A percentile compares a stretch with the other conserved stretches of the same genome.
These are phyloP conservation scores for Endocalyx cinctus DNA, from an alignment of 2,329 filamentous ascomycete species.

Conservation along the genomic window DNA sequence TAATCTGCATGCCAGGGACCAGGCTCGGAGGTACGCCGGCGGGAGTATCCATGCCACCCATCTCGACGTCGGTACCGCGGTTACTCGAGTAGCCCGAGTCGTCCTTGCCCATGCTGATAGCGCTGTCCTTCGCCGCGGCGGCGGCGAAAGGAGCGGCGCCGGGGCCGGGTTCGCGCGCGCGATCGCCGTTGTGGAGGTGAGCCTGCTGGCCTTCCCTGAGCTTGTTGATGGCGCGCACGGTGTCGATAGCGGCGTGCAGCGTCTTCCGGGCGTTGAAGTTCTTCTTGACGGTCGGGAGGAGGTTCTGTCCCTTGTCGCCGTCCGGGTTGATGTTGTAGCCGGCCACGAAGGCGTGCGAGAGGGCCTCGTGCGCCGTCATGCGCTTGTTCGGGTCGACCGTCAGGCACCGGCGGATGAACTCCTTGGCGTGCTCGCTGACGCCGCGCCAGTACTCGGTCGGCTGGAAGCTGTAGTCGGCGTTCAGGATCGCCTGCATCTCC, in stretches of 20 bases:
- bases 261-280: slow-evolving; percentile 69
- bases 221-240: slow-evolving; percentile 67
- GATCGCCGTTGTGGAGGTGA: slow-evolving; percentile 57
- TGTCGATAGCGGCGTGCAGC: slow-evolving; percentile 66
- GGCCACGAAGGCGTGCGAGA: slow-evolving; percentile 62
- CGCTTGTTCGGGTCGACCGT: slow-evolving; percentile 83
- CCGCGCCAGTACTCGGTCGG: slow-evolving; percentile 95
- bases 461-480: slow-evolving; percentile 93
- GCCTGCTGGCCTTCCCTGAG: slow-evolving; percentile 57
- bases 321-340: slow-evolving; percentile 42
- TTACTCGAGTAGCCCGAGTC: slow-evolving; percentile 48
- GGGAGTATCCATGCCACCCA: slow-evolving; percentile 38
- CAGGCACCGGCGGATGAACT: slow-evolving; percentile 88
- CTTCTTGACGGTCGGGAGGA: slow-evolving; percentile 67
- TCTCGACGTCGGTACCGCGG: slow-evolving; percentile 38
- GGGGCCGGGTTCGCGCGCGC: slow-evolving; percentile 44
- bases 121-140: slow-evolving; percentile 38
- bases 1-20: slow-evolving; percentile 50
- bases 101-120: slow-evolving; percentile 33
- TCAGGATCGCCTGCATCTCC: slow-evolving; percentile 98
- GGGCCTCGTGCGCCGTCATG: slow-evolving; percentile 82
- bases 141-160: slow-evolving; percentile 33
- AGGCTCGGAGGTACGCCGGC: slow-evolving; percentile 44
- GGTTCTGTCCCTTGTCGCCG: slow-evolving; percentile 53
- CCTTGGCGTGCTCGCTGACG: slow-evolving; percentile 78